Base-by-base conservation (phyloP, 805 yeast species). In the Yarrowia sp. region DNA sequence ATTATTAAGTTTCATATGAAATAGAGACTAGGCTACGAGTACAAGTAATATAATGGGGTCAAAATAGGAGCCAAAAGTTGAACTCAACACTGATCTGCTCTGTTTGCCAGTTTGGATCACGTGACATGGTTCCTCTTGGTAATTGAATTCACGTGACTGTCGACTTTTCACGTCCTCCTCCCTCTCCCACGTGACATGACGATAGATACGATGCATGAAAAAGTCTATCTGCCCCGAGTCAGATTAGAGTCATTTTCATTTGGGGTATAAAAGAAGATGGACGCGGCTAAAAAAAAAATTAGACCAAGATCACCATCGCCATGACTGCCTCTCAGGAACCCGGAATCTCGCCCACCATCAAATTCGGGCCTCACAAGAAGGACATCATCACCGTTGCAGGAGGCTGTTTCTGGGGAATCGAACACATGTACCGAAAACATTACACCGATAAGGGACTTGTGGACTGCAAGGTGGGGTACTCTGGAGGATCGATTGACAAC, bases 381-480 rank as follows among this genome's bases (percentile, higher is more conserved):
- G 64, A 58, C 12, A 43, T 58, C 17, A 42, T 52, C 50, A 64
- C 67, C 3, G 76, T 85, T 9, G 88, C 86, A 2, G 87, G 85
- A n/a, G 87, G 88, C 64, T 80, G 79, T 47, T 81, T 80, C 68
- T 77, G 76, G 76, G 76, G 77, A n/a, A 91, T 89, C n/a, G 97
- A 93, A 73, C 88, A 87, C 71, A 86, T 92, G 34, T 91, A 85
- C 78, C 80, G 87, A 70, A 90, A 89, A 75, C 83, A 89, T 71
- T 89, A 85, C 73, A 82, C 80, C 17, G 81, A 78, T 66, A 86
- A 83, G 73, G 90, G 90, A 39, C 76, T 92, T 17, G 75, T 87
- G 12, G 97, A 90, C 74, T 80, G 87, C 50, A 87, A 85, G 74
- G 97, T 92, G 14, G 98, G 98, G 2, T 93, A 87, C 76, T 90